Conservation (phyloP, 2,329 filamentous ascomycete species). For the Claviceps capensis region DNA sequence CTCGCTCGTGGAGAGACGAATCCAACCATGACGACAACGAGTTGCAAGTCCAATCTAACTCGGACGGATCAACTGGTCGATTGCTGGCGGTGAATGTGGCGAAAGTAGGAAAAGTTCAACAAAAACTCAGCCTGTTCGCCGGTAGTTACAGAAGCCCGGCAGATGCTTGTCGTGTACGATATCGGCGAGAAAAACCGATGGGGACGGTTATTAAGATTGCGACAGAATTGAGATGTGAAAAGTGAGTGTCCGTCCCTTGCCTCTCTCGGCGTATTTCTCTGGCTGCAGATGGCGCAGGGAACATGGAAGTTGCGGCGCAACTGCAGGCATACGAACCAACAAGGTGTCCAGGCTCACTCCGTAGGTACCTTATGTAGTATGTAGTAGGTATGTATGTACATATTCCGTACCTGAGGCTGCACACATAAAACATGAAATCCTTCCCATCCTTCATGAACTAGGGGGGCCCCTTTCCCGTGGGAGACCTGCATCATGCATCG, state of each 20-base stretch:
- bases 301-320: too few species aligned
- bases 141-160: background rate
- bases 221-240: background rate
- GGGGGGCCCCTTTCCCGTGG: too few species aligned
- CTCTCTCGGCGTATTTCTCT: background rate
- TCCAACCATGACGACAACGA: constrained; percentile 1
- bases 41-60: background rate
- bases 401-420: too few species aligned
- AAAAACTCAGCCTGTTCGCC: background rate
- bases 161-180: background rate
- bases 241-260: background rate
- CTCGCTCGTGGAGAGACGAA: background rate
- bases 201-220: background rate
- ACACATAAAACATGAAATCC: too few species aligned
- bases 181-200: background rate
- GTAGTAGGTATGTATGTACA: too few species aligned
- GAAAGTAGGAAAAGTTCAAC: background rate
- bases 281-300: background rate
- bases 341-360: too few species aligned
- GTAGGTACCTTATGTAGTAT: too few species aligned
- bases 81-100: too few species aligned
- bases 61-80: background rate
- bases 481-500: too few species aligned
- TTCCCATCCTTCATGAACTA: too few species aligned
- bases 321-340: too few species aligned